phyloP scores from a whole-genome alignment of 257 asterid genomes.

The Paraleonurus japonicus region DNA sequence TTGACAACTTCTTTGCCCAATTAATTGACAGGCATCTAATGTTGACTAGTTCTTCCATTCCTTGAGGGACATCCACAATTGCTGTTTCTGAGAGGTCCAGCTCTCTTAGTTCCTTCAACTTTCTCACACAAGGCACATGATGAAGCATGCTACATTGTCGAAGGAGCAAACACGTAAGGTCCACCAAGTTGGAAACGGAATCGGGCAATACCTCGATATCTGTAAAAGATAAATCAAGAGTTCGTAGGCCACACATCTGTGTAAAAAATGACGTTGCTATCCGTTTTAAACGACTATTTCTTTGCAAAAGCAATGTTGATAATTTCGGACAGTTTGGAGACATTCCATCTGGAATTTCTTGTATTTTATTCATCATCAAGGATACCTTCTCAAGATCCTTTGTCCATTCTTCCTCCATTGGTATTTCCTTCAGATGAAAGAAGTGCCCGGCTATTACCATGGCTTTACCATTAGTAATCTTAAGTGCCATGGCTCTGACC shows the following conservation, averaged over 20 bases:
- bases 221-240: slow-evolving; percentile 11
- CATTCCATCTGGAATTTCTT: background rate
- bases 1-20: background rate
- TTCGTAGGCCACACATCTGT: slow-evolving; percentile 2
- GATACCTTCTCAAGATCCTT: slow-evolving; percentile 24
- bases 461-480: slow-evolving; percentile 14
- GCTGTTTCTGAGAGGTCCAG: background rate
- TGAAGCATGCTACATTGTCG: background rate
- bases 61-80: slow-evolving; percentile 6
- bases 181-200: slow-evolving; percentile 6
- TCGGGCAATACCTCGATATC: slow-evolving; percentile 4
- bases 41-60: slow-evolving; percentile 3
- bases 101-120: slow-evolving; percentile 20
- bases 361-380: slow-evolving; percentile 16
- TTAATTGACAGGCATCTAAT: background rate
- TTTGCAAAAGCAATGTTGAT: slow-evolving; percentile 11
- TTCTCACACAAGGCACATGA: slow-evolving; percentile 13
- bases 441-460: background rate
- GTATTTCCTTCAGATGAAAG: background rate
- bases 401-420: slow-evolving; percentile 12
- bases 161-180: slow-evolving; percentile 20
- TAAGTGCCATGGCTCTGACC: slow-evolving; percentile 24
- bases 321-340: slow-evolving; percentile 31
- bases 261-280: slow-evolving; percentile 15
- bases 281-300: background rate